Evolutionary conservation across 2,329 filamentous ascomycete genomes (phyloP).

Genomic region (Claviceps citrina): DNA sequence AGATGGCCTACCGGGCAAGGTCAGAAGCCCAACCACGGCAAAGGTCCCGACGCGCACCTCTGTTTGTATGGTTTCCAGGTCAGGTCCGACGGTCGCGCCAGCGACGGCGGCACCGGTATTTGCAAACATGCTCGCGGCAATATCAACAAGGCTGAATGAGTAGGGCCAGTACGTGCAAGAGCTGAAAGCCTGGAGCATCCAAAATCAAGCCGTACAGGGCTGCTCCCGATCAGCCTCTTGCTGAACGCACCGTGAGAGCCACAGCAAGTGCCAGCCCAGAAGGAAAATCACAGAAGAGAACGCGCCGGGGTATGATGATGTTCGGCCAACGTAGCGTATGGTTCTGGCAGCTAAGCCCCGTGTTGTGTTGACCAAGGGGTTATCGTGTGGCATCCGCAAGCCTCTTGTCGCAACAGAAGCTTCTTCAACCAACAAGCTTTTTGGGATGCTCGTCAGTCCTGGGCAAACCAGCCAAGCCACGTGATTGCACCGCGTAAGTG

Average conservation of each 20-base stretch:
- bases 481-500: too few relatives aligned
- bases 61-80: slow-evolving; percentile 65
- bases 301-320: background rate
- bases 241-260: background rate
- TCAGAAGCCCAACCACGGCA: background rate
- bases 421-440: too few relatives aligned
- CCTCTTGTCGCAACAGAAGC: too few relatives aligned
- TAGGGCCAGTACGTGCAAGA: slow-evolving; percentile 11
- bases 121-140: slow-evolving; percentile 41
- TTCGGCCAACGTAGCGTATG: background rate
- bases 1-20: background rate
- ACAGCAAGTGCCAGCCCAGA: background rate
- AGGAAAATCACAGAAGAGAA: background rate
- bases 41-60: slow-evolving; percentile 39
- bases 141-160: slow-evolving; percentile 18
- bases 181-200: too few relatives aligned
- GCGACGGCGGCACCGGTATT: slow-evolving; percentile 29
- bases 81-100: slow-evolving; percentile 36
- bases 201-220: too few relatives aligned
- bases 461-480: too few relatives aligned
- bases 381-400: background rate
- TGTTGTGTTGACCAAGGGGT: background rate
- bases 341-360: background rate
- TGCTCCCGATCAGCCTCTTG: too few relatives aligned
- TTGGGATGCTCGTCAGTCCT: too few relatives aligned